phyloP scores from a whole-genome alignment of 805 yeast genomes.

The Priceomyces castillae region DNA sequence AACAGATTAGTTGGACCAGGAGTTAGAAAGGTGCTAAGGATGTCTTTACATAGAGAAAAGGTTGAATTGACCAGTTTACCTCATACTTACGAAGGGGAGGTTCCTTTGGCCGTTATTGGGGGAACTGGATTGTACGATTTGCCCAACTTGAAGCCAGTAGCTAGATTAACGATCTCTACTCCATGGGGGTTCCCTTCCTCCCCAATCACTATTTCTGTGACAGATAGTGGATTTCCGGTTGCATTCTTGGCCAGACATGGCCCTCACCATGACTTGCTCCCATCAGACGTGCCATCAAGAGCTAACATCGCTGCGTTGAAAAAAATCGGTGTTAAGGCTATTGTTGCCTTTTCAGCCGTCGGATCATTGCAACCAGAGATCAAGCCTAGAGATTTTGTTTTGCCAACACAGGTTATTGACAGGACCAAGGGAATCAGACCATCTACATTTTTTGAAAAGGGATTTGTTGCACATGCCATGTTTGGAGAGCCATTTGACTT shows the following conservation, averaged over 20 bases:
- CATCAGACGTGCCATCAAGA: slow-evolving; percentile 86
- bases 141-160: slow-evolving; percentile 80
- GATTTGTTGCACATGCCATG: slow-evolving; percentile 95
- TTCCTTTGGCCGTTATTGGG: slow-evolving; percentile 87
- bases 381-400: slow-evolving; percentile 92
- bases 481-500: slow-evolving; percentile 96
- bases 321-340: slow-evolving; percentile 78
- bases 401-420: slow-evolving; percentile 94
- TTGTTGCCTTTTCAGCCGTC: slow-evolving; percentile 92
- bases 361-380: slow-evolving; percentile 90
- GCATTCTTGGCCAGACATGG: slow-evolving; percentile 98
- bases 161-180: slow-evolving; percentile 74
- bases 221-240: slow-evolving; percentile 72
- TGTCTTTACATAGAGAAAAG: slow-evolving; percentile 39
- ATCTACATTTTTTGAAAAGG: slow-evolving; percentile 84
- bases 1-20: slow-evolving; percentile 4
- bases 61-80: slow-evolving; percentile 38
- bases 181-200: slow-evolving; percentile 99
- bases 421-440: slow-evolving; percentile 94
- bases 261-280: slow-evolving; percentile 79
- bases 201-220: slow-evolving; percentile 86
- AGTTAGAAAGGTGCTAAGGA: slow-evolving; percentile 9
- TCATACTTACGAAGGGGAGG: slow-evolving; percentile 57
- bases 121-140: slow-evolving; percentile 97
- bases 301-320: slow-evolving; percentile 97